Conservation (phyloP, 257 asterid genomes). For the Solanum peruvianum region DNA sequence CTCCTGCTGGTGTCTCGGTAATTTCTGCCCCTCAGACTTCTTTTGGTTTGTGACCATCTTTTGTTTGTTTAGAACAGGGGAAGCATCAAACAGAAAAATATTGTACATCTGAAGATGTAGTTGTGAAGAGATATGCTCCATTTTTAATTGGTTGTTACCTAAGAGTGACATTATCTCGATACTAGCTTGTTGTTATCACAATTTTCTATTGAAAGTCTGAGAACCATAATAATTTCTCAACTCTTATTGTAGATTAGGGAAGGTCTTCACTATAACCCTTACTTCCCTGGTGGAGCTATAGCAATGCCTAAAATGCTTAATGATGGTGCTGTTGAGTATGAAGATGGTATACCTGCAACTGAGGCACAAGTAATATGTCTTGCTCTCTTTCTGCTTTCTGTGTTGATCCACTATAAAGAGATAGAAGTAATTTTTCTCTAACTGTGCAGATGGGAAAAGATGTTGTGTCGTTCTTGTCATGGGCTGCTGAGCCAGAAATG, state of each 20-base stretch:
- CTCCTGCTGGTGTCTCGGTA: slow-evolving; percentile 72
- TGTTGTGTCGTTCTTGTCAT: slow-evolving; percentile 50
- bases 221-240: neutral
- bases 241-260: slow-evolving; percentile 38
- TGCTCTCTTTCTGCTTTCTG: neutral
- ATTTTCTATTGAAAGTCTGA: neutral
- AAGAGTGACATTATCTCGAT: neutral
- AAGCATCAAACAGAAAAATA: neutral
- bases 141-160: neutral
- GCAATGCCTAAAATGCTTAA: slow-evolving; percentile 80
- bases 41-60: neutral
- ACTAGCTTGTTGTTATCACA: neutral
- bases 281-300: slow-evolving; percentile 77
- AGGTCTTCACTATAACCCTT: slow-evolving; percentile 63
- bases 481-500: slow-evolving; percentile 87
- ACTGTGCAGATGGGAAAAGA: slow-evolving; percentile 59
- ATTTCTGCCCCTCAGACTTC: neutral
- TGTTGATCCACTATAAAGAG: neutral
- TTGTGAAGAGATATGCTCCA: neutral
- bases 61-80: neutral
- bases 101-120: neutral
- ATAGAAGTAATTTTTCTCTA: neutral
- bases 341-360: slow-evolving; percentile 72
- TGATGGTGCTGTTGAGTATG: slow-evolving; percentile 70
- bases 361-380: slow-evolving; percentile 50